Percentiles rank a stretch among this genome's conserved stretches.
phyloP scores from a whole-genome alignment of 352 stramenopile species.

The Achlya hypogyna region DNA sequence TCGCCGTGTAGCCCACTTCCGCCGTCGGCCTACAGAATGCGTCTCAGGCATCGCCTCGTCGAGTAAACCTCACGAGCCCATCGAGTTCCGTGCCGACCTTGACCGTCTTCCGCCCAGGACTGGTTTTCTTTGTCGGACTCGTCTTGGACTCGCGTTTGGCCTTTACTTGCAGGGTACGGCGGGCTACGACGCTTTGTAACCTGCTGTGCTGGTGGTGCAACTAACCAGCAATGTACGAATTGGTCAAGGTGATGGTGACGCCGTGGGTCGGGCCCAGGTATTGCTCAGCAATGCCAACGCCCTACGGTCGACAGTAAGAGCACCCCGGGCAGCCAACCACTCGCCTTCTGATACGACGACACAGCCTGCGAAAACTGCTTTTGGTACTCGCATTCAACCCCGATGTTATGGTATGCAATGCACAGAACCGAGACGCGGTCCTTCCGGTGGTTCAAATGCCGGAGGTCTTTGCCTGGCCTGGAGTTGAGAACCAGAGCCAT shows the following conservation, averaged over 20 bases:
- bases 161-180: constrained; percentile 2
- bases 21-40: not conserved
- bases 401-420: constrained; percentile 93
- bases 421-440: constrained; percentile 88
- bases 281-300: constrained; percentile 79
- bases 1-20: not conserved
- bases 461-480: constrained; percentile 17
- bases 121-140: not conserved
- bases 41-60: not conserved
- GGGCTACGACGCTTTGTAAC: not conserved
- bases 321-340: not conserved
- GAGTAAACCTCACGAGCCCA: not conserved
- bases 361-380: constrained; percentile 81
- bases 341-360: constrained; percentile 81
- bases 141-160: constrained; percentile 1
- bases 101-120: not conserved
- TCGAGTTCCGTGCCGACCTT: not conserved
- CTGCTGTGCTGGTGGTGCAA: not conserved
- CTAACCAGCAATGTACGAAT: constrained; percentile 73
- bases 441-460: not conserved
- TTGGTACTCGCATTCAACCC: constrained; percentile 91
- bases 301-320: constrained; percentile 23
- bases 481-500: not conserved
- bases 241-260: constrained; percentile 83
- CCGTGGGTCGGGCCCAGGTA: constrained; percentile 83